Conservation (phyloP, 306 rosid genomes). For the Trifolium fragiferum region DNA sequence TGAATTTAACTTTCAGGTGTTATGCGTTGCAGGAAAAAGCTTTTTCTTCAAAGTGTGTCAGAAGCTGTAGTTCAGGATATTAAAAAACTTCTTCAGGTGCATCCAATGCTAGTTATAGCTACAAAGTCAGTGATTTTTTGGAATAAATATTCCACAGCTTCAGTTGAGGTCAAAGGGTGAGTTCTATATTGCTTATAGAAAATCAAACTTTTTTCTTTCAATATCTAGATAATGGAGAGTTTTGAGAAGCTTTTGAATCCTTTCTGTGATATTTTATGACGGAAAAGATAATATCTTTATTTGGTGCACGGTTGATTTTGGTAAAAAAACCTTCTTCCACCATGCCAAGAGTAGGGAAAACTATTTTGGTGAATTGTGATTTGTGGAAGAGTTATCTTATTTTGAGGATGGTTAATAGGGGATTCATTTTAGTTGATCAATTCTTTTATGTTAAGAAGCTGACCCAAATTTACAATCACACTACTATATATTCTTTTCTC, state of each 20-base stretch:
- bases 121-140: constrained; percentile 74
- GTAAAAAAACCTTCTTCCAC: constrained; percentile 12
- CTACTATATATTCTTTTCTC: constrained; percentile 19
- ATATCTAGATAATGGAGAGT: constrained; percentile 17
- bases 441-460: constrained; percentile 24
- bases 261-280: constrained; percentile 14
- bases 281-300: constrained; percentile 30
- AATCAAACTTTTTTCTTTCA: constrained; percentile 22
- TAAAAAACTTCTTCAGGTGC: constrained; percentile 70
- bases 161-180: constrained; percentile 63
- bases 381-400: constrained; percentile 30
- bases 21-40: constrained; percentile 62
- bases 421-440: constrained; percentile 31
- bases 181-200: constrained; percentile 40
- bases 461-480: constrained; percentile 11
- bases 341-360: constrained; percentile 10
- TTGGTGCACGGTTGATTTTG: constrained; percentile 28
- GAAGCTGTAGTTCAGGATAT: constrained; percentile 81
- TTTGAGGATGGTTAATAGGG: constrained; percentile 7
- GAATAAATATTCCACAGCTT: constrained; percentile 49
- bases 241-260: constrained; percentile 17
- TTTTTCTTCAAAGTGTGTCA: constrained; percentile 68
- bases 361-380: constrained; percentile 16
- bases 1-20: constrained; percentile 37
- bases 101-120: constrained; percentile 80